Evolutionary conservation across 1,284 basidiomycete genomes (phyloP).

Genomic region (Pascua guehoae): DNA sequence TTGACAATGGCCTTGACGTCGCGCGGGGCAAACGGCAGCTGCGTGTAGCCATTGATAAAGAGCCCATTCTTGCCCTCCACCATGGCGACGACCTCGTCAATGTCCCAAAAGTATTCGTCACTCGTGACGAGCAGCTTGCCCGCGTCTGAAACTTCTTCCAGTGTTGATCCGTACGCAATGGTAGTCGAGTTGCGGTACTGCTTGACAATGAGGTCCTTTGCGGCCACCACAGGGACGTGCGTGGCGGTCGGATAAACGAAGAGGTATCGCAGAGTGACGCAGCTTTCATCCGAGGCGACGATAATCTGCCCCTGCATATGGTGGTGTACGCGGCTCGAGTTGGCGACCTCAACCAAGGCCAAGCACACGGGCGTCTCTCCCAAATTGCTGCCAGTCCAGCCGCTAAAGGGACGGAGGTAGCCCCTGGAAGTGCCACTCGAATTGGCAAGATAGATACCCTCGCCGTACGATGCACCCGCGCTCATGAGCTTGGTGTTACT

Average conservation of each 20-base stretch:
- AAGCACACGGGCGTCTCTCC: slow-evolving; percentile 1
- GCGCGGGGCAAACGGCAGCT: slow-evolving; percentile 4
- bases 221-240: background rate
- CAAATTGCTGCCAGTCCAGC: background rate
- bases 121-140: slow-evolving; percentile 10
- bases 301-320: background rate
- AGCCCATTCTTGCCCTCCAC: slow-evolving; percentile 8
- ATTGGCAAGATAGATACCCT: slow-evolving; percentile 5
- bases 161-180: slow-evolving; percentile 4
- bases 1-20: slow-evolving; percentile 8
- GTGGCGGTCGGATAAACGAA: slow-evolving; percentile 4
- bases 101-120: slow-evolving; percentile 16
- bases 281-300: slow-evolving; percentile 11
- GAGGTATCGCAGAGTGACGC: slow-evolving; percentile 11
- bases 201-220: background rate
- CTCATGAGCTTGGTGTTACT: slow-evolving; percentile 7
- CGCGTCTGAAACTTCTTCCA: slow-evolving; percentile 1
- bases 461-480: slow-evolving; percentile 5
- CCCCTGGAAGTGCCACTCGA: background rate
- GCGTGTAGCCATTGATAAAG: slow-evolving; percentile 12
- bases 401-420: background rate
- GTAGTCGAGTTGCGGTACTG: slow-evolving; percentile 8
- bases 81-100: slow-evolving; percentile 10
- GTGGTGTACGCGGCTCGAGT: slow-evolving; percentile 10
- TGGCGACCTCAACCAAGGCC: slow-evolving; percentile 10